Percentiles rank a stretch among this genome's conserved stretches.
phyloP scores from a whole-genome alignment of 148 eudicot genomes.

The Rhododendron kiyosumense region DNA sequence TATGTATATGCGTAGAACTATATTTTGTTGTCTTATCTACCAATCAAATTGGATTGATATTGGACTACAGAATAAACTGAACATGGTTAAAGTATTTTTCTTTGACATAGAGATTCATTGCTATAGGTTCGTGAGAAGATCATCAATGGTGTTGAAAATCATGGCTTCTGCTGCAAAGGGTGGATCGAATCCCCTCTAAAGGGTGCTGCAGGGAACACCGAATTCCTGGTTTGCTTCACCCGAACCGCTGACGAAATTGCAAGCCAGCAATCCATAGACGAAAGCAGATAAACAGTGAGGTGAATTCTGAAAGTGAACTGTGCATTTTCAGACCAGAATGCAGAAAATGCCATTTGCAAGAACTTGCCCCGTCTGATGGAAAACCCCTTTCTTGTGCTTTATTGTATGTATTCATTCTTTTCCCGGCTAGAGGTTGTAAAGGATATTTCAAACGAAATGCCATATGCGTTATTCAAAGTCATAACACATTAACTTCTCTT shows the following conservation, averaged over 20 bases:
- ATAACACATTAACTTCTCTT: background rate
- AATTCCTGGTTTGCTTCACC: slow-evolving; percentile 70
- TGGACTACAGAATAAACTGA: background rate
- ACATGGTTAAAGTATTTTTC: slow-evolving; percentile 2
- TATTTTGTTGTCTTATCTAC: background rate
- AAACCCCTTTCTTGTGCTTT: background rate
- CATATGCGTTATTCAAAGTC: background rate
- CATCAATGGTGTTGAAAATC: slow-evolving; percentile 60
- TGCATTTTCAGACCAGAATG: background rate
- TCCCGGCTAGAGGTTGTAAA: background rate
- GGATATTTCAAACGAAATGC: background rate
- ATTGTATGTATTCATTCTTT: no score
- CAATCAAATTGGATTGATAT: background rate
- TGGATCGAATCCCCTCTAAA: slow-evolving; percentile 91
- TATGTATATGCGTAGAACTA: background rate
- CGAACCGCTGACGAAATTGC: slow-evolving; percentile 28
- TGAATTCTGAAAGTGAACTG: background rate
- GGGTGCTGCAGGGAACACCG: slow-evolving; percentile 89
- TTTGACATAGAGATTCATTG: slow-evolving; percentile 1
- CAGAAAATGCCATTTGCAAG: background rate
- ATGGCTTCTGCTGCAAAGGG: slow-evolving; percentile 70
- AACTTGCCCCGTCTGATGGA: background rate
- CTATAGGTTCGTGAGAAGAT: slow-evolving; percentile 74
- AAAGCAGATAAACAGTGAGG: background rate
- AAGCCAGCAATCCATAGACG: background rate